These are phyloP conservation scores for Amanita polypyramis DNA, from an alignment of 768 basidiomycete genomes.

Conservation along the genomic window DNA sequence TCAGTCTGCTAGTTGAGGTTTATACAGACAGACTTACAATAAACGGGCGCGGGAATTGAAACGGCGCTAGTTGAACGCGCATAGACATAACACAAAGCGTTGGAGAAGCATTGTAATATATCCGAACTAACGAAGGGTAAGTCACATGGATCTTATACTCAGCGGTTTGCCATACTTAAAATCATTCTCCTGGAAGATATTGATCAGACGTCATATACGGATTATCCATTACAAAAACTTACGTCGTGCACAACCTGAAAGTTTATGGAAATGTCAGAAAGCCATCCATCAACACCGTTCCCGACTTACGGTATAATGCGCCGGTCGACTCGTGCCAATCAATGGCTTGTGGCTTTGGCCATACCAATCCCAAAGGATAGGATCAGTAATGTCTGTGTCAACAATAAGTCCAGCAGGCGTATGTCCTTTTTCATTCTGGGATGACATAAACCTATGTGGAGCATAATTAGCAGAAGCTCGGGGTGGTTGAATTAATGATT, in stretches of 20 bases:
- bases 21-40: conserved; percentile 41
- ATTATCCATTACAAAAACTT: conserved; percentile 10
- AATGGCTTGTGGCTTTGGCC: conserved; percentile 69
- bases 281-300: background rate
- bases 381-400: conserved; percentile 59
- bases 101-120: conserved; percentile 58
- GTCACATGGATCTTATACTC: background rate
- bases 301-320: conserved; percentile 34
- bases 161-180: conserved; percentile 37
- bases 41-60: conserved; percentile 78
- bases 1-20: no score
- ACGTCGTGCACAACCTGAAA: conserved; percentile 32
- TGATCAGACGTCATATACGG: background rate
- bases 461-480: background rate
- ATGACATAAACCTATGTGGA: background rate
- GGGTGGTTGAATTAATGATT: background rate
- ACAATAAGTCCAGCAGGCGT: conserved; percentile 74
- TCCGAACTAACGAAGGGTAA: conserved; percentile 34
- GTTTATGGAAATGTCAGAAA: background rate
- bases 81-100: conserved; percentile 70
- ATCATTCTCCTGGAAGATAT: conserved; percentile 36
- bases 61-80: conserved; percentile 75
- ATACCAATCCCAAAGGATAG: conserved; percentile 69
- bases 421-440: conserved; percentile 61
- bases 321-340: conserved; percentile 55